Percentiles rank a stretch among this genome's conserved stretches.
These are phyloP conservation scores for Hypoxylon sp. DNA, from an alignment of 2,329 filamentous ascomycete genomes.

Conservation along the genomic window DNA sequence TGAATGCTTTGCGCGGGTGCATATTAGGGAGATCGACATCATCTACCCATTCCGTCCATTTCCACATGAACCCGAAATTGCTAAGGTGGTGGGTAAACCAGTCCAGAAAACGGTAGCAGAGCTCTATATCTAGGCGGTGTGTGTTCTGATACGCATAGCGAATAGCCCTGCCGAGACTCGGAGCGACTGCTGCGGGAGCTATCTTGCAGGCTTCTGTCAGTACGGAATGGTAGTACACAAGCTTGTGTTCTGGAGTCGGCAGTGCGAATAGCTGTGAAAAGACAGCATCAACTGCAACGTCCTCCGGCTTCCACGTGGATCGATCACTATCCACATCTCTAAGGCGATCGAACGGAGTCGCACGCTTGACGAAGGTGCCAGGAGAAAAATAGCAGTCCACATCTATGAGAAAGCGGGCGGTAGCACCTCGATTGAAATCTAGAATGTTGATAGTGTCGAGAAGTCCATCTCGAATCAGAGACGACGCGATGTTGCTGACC, in stretches of 20 bases:
- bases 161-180: constrained; percentile 92
- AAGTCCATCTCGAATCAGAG: constrained; percentile 85
- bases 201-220: constrained; percentile 97
- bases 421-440: constrained; percentile 89
- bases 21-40: constrained; percentile 82
- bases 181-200: constrained; percentile 94
- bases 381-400: constrained; percentile 94
- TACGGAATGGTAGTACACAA: constrained; percentile 96
- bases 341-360: constrained; percentile 91
- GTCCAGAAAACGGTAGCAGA: constrained; percentile 88
- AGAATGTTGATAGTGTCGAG: constrained; percentile 94
- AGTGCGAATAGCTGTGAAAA: constrained; percentile 95
- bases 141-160: constrained; percentile 88
- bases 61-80: constrained; percentile 99
- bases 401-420: constrained; percentile 91
- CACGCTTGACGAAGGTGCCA: constrained; percentile 91
- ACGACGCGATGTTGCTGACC: constrained; percentile 79
- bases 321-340: constrained; percentile 72
- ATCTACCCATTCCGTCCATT: constrained; percentile 97
- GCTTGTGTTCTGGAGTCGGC: constrained; percentile 87
- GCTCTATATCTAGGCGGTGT: constrained; percentile 85
- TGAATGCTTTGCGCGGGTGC: constrained; percentile 93
- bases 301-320: constrained; percentile 96
- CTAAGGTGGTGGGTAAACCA: constrained; percentile 99
- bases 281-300: constrained; percentile 95